A percentile compares a stretch with the other conserved stretches of the same genome.
These are phyloP conservation scores for Cladosporium sp. DNA, from an alignment of 2,329 filamentous ascomycete genomes.

Conservation along the genomic window DNA sequence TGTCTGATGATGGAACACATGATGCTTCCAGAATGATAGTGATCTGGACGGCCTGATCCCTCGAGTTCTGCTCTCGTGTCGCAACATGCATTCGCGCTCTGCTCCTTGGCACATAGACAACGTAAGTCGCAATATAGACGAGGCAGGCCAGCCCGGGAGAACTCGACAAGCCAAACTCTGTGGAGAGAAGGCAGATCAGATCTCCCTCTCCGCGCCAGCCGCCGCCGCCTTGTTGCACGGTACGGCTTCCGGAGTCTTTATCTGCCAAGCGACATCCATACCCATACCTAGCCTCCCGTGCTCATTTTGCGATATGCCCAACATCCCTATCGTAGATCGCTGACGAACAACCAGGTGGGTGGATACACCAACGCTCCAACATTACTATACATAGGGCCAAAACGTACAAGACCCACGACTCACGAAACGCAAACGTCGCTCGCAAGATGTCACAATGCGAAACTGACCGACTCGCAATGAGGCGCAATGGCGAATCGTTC, in stretches of 20 bases:
- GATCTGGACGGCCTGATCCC: neutral
- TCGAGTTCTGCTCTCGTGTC: neutral
- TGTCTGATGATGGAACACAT: neutral
- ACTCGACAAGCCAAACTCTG: slow-evolving; percentile 6
- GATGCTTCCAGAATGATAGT: neutral
- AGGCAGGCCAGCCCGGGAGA: neutral
- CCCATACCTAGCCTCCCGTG: neutral
- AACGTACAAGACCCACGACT: neutral
- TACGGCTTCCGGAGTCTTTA: neutral
- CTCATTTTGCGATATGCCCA: slow-evolving; percentile 1
- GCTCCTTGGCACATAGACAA: neutral
- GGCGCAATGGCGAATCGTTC: slow-evolving; percentile 4
- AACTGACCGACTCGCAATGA: neutral
- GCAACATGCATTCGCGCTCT: neutral
- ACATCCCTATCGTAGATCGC: slow-evolving; percentile 2
- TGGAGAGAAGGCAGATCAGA: neutral
- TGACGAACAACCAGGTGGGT: slow-evolving; percentile 8
- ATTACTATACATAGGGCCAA: slow-evolving; percentile 1
- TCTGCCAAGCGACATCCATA: neutral
- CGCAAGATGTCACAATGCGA: neutral
- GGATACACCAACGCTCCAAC: neutral
- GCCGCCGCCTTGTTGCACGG: neutral
- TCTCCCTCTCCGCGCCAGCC: slow-evolving; percentile 6
- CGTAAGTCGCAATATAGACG: slow-evolving; percentile 1
- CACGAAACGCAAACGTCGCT: neutral